Evolutionary conservation across 768 basidiomycete species (phyloP).

Genomic region (Suillus subaureus): DNA sequence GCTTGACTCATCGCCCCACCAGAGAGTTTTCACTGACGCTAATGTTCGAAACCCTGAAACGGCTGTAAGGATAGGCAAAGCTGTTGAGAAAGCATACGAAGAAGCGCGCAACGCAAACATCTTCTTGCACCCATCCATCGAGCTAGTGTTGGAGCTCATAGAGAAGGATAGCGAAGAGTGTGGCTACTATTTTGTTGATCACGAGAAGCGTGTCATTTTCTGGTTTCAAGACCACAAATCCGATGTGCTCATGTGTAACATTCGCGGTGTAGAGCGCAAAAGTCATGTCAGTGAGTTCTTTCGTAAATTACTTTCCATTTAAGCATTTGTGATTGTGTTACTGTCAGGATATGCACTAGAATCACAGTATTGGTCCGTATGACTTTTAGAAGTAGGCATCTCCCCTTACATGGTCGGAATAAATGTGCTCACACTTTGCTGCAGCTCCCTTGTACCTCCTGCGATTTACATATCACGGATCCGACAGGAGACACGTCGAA

Average conservation of each 20-base stretch:
- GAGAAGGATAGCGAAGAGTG: not conserved
- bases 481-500: not conserved
- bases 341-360: not conserved
- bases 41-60: not conserved
- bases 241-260: constrained; percentile 32
- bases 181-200: constrained; percentile 49
- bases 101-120: not conserved
- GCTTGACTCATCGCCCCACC: not conserved
- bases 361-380: not conserved
- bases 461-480: not conserved
- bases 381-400: not conserved
- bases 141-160: not conserved
- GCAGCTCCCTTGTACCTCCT: not conserved
- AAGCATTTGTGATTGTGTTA: not conserved
- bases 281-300: constrained; percentile 43
- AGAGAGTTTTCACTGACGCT: not conserved
- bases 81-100: not conserved
- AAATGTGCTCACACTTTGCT: not conserved
- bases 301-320: not conserved
- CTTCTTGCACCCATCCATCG: not conserved
- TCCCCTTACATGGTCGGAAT: not conserved
- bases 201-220: constrained; percentile 43
- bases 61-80: not conserved
- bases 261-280: constrained; percentile 40
- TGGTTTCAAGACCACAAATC: constrained; percentile 46